Conservation (phyloP, 345 rosid genomes). For the Viola odorata region DNA sequence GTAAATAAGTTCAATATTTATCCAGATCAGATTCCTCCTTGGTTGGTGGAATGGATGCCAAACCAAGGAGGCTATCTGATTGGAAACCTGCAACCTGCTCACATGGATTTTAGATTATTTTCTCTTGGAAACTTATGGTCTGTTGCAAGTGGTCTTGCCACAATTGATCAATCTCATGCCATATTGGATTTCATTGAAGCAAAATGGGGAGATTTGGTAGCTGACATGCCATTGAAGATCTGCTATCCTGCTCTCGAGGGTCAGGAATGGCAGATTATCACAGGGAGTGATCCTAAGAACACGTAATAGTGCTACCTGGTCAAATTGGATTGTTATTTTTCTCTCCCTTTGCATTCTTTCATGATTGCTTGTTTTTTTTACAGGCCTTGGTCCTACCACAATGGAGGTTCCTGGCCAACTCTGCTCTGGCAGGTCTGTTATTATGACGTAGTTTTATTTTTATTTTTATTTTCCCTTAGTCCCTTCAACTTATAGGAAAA, state of each 20-base stretch:
- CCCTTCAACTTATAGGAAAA: not conserved
- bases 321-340: not conserved
- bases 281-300: slow-evolving; percentile 98
- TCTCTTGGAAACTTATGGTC: slow-evolving; percentile 94
- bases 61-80: slow-evolving; percentile 83
- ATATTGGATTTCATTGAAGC: slow-evolving; percentile 68
- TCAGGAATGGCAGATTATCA: slow-evolving; percentile 91
- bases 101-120: slow-evolving; percentile 98
- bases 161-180: slow-evolving; percentile 63
- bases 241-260: slow-evolving; percentile 85
- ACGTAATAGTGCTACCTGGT: slow-evolving; percentile 38
- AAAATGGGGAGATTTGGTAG: slow-evolving; percentile 90
- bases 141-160: slow-evolving; percentile 66
- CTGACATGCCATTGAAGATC: slow-evolving; percentile 93
- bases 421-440: slow-evolving; percentile 81
- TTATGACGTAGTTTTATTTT: not conserved
- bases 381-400: slow-evolving; percentile 98
- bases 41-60: slow-evolving; percentile 93
- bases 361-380: slow-evolving; percentile 12
- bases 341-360: no score
- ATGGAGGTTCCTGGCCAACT: slow-evolving; percentile 99
- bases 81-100: slow-evolving; percentile 93
- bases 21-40: slow-evolving; percentile 93
- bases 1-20: slow-evolving; percentile 94
- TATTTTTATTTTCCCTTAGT: not conserved